Conservation (phyloP, 164 flowering plant genomes). For the Umbellularia californica region DNA sequence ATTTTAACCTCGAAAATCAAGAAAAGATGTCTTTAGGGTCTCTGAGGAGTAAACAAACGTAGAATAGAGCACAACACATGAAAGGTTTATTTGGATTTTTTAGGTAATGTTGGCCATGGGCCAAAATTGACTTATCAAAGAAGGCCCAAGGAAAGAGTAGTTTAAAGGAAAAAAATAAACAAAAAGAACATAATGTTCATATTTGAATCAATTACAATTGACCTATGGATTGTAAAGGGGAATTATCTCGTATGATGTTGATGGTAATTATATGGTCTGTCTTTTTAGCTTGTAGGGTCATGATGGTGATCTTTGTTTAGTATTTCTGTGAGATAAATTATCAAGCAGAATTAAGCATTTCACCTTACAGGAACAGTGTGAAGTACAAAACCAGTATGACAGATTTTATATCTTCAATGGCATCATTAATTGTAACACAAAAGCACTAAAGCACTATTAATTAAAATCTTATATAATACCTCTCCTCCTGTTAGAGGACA, state of each 20-base stretch:
- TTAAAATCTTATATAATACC: conserved; percentile 36
- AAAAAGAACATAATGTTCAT: too few species aligned
- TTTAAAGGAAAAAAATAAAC: too few species aligned
- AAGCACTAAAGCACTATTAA: not conserved
- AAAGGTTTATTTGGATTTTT: not conserved
- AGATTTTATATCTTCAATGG: too few species aligned
- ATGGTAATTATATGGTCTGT: too few species aligned
- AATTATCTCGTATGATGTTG: too few species aligned
- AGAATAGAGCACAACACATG: not conserved
- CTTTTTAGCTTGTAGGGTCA: too few species aligned
- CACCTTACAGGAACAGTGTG: not conserved
- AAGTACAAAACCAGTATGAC: too few species aligned
- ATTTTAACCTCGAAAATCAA: not conserved
- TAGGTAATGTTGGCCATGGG: not conserved
- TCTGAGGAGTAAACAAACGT: not conserved
- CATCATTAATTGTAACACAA: not conserved
- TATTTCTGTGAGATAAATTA: too few species aligned
- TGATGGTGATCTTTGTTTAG: too few species aligned
- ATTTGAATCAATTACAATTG: not conserved
- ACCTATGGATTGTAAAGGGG: too few species aligned
- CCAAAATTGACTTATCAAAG: too few species aligned
- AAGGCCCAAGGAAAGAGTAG: not conserved
- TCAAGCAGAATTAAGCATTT: too few species aligned
- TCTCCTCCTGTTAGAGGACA: conserved; percentile 92
- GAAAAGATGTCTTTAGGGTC: not conserved